phyloP scores from a whole-genome alignment of 2,329 filamentous ascomycete genomes.

The Xylariaceae sp. region DNA sequence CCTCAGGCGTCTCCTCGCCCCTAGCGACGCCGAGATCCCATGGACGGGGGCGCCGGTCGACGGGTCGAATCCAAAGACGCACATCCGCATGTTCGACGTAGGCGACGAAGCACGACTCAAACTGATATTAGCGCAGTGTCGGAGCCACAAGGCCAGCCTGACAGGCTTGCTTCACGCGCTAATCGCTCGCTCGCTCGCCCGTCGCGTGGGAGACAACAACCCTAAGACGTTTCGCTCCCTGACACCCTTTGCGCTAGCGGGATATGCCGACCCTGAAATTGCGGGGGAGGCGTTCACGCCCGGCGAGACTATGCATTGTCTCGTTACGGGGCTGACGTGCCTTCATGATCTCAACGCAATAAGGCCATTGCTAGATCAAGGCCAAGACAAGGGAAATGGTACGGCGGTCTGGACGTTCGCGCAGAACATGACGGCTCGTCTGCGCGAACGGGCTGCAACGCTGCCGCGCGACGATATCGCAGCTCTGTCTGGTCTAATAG shows the following conservation, averaged over 20 bases:
- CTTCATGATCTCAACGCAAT: slow-evolving; percentile 18
- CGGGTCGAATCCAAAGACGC: slow-evolving; percentile 46
- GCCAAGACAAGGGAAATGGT: slow-evolving; percentile 1
- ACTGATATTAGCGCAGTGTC: slow-evolving; percentile 48
- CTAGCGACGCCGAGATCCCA: slow-evolving; percentile 28
- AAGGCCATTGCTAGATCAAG: slow-evolving; percentile 26
- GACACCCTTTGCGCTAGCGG: slow-evolving; percentile 55
- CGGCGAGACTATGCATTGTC: slow-evolving; percentile 46
- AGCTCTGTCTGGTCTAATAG: slow-evolving; percentile 50
- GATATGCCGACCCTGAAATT: slow-evolving; percentile 40
- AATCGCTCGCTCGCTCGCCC: slow-evolving; percentile 49
- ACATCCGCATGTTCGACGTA: slow-evolving; percentile 48
- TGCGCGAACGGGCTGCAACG: slow-evolving; percentile 43
- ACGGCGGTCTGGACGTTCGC: slow-evolving; percentile 53
- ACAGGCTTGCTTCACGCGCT: slow-evolving; percentile 58
- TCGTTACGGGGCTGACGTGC: slow-evolving; percentile 48
- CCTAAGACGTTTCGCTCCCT: slow-evolving; percentile 45
- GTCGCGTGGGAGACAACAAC: slow-evolving; percentile 42
- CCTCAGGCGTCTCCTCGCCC: slow-evolving; percentile 36
- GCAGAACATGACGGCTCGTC: slow-evolving; percentile 42
- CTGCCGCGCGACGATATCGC: slow-evolving; percentile 53
- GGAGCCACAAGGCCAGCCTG: slow-evolving; percentile 52
- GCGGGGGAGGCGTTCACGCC: slow-evolving; percentile 35
- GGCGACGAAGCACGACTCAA: slow-evolving; percentile 35
- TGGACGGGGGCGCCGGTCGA: slow-evolving; percentile 51